A percentile compares a stretch with the other conserved stretches of the same genome.
Evolutionary conservation across 108 stramenopile species (phyloP).

Genomic region (Chaetoceros muelleri): DNA sequence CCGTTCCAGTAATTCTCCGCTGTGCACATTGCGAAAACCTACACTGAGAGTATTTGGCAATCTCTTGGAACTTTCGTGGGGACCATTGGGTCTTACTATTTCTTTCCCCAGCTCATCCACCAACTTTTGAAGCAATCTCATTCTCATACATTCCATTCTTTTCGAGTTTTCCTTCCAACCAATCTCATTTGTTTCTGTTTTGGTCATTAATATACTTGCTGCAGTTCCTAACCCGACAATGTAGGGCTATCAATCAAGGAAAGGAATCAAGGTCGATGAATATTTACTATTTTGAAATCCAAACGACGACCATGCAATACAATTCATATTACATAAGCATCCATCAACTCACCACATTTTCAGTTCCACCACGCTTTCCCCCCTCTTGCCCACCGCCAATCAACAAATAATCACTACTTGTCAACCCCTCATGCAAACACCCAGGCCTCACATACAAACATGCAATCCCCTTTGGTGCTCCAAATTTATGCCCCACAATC

Average conservation of each 20-base stretch:
- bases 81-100: slow-evolving; percentile 67
- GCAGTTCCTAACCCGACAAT: slow-evolving; percentile 85
- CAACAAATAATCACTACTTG: slow-evolving; percentile 38
- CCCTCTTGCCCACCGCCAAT: slow-evolving; percentile 79
- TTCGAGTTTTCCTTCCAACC: slow-evolving; percentile 27
- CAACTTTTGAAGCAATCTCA: slow-evolving; percentile 42
- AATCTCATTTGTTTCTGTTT: slow-evolving; percentile 2
- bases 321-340: no score
- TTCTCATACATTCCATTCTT: slow-evolving; percentile 61
- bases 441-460: slow-evolving; percentile 78
- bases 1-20: slow-evolving; percentile 37
- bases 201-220: slow-evolving; percentile 30
- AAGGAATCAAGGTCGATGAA: no score
- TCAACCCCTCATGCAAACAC: slow-evolving; percentile 30
- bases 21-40: slow-evolving; percentile 51
- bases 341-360: no score
- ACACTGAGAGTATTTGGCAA: slow-evolving; percentile 93
- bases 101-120: slow-evolving; percentile 22
- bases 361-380: slow-evolving; percentile 89
- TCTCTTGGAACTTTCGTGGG: slow-evolving; percentile 34
- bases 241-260: no score
- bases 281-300: no score
- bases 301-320: no score
- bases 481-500: slow-evolving; percentile 96
- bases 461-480: slow-evolving; percentile 93